These are phyloP conservation scores for Trematosphaeria pertusa DNA, from an alignment of 2,329 filamentous ascomycete species.

Conservation along the genomic window DNA sequence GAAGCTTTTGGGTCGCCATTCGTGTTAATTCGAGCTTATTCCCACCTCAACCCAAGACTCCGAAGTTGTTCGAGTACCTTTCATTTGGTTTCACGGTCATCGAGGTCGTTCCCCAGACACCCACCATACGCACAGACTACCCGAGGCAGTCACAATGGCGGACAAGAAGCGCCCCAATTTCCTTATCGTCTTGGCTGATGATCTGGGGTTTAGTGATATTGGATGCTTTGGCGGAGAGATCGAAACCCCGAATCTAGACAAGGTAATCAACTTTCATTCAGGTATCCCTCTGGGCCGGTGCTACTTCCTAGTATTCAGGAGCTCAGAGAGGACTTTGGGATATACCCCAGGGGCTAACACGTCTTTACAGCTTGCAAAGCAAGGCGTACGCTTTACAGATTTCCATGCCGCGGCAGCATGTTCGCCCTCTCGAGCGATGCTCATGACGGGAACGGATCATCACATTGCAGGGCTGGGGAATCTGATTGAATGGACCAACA, in stretches of 20 bases:
- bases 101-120: no score
- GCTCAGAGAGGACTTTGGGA: no score
- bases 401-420: conserved; percentile 71
- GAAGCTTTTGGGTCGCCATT: no score
- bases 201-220: conserved; percentile 67
- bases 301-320: no score
- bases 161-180: conserved; percentile 61
- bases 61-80: no score
- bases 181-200: conserved; percentile 65
- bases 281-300: not conserved
- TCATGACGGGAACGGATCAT: conserved; percentile 70
- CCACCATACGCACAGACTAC: no score
- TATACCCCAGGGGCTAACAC: not conserved
- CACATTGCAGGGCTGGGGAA: conserved; percentile 65
- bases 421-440: conserved; percentile 70
- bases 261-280: conserved; percentile 34
- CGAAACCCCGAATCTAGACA: conserved; percentile 65
- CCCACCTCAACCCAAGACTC: no score
- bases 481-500: conserved; percentile 60
- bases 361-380: conserved; percentile 37
- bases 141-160: conserved; percentile 1
- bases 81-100: no score
- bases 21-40: no score
- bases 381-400: conserved; percentile 66
- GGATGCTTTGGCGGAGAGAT: conserved; percentile 68